Evolutionary conservation across 2,329 filamentous ascomycete genomes (phyloP).

Genomic region (Colletotrichum sp.): DNA sequence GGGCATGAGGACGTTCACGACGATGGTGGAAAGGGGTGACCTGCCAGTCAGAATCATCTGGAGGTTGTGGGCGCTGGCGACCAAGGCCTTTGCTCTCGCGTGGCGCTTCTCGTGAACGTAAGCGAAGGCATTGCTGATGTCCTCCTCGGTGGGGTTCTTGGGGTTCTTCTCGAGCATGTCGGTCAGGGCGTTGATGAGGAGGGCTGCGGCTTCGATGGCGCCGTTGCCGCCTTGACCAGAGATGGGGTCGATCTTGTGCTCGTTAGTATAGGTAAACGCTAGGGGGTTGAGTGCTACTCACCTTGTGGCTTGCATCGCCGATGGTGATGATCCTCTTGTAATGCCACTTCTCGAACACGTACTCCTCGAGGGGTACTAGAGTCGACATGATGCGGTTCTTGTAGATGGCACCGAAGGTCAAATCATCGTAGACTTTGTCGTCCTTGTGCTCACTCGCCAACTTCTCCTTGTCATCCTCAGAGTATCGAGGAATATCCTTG

Average conservation of each 20-base stretch:
- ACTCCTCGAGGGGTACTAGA: conserved; percentile 31
- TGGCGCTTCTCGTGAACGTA: conserved; percentile 5
- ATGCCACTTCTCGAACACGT: conserved; percentile 42
- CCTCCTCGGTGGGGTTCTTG: not conserved
- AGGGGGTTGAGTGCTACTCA: too few species aligned
- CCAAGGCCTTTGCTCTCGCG: not conserved
- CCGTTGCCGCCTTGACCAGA: conserved; percentile 29
- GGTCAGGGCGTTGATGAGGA: conserved; percentile 22
- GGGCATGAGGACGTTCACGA: not conserved
- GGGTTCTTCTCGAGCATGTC: conserved; percentile 1
- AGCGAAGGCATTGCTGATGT: not conserved
- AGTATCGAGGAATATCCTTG: conserved; percentile 36
- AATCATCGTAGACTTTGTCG: conserved; percentile 24
- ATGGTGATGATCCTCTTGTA: conserved; percentile 41
- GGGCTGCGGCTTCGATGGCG: conserved; percentile 28
- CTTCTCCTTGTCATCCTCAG: conserved; percentile 31
- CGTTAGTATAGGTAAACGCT: too few species aligned
- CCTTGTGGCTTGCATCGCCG: conserved; percentile 48
- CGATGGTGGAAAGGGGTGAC: not conserved
- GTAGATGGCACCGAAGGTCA: conserved; percentile 35
- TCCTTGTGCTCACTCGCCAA: conserved; percentile 28
- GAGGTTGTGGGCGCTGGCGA: not conserved
- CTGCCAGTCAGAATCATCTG: not conserved
- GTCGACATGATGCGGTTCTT: conserved; percentile 30
- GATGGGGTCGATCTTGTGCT: conserved; percentile 25